Conservation (phyloP, 176 grass and related monocot genomes). For the Oropetium thomaeum region DNA sequence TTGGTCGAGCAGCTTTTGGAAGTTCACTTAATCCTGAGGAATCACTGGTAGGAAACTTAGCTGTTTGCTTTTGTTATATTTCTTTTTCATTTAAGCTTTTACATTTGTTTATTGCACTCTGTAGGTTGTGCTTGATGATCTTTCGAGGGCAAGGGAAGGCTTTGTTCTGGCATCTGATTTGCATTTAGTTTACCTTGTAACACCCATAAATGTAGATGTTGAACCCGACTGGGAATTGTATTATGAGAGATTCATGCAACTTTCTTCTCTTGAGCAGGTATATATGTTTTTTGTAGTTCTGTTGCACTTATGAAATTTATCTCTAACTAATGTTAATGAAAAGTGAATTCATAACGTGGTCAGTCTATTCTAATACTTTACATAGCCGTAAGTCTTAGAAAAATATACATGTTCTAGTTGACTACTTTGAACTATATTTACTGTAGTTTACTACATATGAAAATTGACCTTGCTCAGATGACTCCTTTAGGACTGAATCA, state of each 20-base stretch:
- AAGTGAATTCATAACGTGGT: neutral
- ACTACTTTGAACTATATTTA: neutral
- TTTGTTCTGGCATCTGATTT: slow-evolving; percentile 96
- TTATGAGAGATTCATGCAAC: slow-evolving; percentile 93
- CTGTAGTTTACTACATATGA: neutral
- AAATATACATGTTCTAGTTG: neutral
- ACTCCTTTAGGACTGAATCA: neutral
- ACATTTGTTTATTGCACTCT: slow-evolving; percentile 17
- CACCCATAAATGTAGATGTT: slow-evolving; percentile 89
- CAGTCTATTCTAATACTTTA: neutral
- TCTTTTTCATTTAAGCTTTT: slow-evolving; percentile 15
- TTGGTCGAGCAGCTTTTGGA: slow-evolving; percentile 88
- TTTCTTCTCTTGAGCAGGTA: slow-evolving; percentile 87
- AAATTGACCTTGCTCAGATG: neutral
- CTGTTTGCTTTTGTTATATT: slow-evolving; percentile 18
- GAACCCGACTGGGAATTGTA: slow-evolving; percentile 98
- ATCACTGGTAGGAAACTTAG: slow-evolving; percentile 64
- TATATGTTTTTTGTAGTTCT: slow-evolving; percentile 23
- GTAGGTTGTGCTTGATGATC: slow-evolving; percentile 92
- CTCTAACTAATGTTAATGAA: neutral
- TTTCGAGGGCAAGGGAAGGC: slow-evolving; percentile 93
- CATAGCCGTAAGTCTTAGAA: neutral
- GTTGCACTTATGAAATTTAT: slow-evolving; percentile 3
- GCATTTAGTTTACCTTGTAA: slow-evolving; percentile 95
- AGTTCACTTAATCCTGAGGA: slow-evolving; percentile 96